Evolutionary conservation across 257 asterid genomes (phyloP).

Genomic region (Ligustrum vulgare): DNA sequence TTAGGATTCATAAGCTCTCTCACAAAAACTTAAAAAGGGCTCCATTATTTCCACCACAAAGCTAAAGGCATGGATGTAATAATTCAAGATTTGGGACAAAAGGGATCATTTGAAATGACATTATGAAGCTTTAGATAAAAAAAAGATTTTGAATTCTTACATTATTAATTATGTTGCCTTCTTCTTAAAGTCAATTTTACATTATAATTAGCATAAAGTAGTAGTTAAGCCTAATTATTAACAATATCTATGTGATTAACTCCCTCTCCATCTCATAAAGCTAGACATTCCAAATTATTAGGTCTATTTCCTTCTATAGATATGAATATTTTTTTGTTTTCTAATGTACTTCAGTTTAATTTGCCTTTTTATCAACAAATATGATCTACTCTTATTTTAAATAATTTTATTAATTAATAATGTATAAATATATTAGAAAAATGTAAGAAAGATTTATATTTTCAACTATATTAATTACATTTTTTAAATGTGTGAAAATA

Average conservation of each 20-base stretch:
- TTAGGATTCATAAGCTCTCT: constrained; percentile 40
- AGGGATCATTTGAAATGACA: constrained; percentile 60
- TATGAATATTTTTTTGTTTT: too few relatives aligned
- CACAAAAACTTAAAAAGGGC: constrained; percentile 17
- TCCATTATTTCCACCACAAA: constrained; percentile 38
- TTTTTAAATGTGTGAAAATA: too few relatives aligned
- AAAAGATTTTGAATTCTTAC: not conserved
- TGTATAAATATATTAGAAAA: too few relatives aligned
- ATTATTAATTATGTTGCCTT: constrained; percentile 25
- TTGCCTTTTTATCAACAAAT: too few relatives aligned
- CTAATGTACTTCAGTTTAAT: too few relatives aligned
- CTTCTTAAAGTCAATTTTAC: constrained; percentile 32
- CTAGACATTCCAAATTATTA: too few relatives aligned
- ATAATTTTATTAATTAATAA: too few relatives aligned
- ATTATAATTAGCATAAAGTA: constrained; percentile 10
- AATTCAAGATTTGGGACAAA: constrained; percentile 50
- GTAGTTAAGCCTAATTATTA: constrained; percentile 1
- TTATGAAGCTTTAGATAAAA: constrained; percentile 11
- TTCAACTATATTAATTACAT: too few relatives aligned
- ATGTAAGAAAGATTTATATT: too few relatives aligned
- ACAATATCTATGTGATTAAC: constrained; percentile 23
- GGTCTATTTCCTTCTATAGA: too few relatives aligned
- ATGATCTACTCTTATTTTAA: too few relatives aligned
- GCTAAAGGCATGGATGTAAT: constrained; percentile 46
- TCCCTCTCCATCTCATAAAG: too few relatives aligned